Evolutionary conservation across 2,329 filamentous ascomycete species (phyloP).

Genomic region (Xylariaceae sp.): DNA sequence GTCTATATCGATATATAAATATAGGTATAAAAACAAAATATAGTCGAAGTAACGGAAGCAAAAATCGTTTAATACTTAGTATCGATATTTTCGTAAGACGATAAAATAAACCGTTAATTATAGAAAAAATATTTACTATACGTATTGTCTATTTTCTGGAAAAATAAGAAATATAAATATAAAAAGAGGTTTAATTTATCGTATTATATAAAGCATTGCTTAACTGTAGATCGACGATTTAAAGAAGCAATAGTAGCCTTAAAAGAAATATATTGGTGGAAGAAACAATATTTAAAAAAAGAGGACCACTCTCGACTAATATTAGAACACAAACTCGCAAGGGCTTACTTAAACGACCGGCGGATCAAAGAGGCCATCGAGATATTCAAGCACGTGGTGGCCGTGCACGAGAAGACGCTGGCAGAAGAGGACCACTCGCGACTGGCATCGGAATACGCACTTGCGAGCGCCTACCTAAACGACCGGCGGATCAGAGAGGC

Average conservation of each 20-base stretch:
- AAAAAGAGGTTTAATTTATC: constrained; percentile 19
- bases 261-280: constrained; percentile 9
- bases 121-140: constrained; percentile 29
- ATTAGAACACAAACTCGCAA: constrained; percentile 18
- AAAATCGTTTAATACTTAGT: background rate
- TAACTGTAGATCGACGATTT: constrained; percentile 20
- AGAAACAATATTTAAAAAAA: constrained; percentile 1
- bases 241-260: constrained; percentile 13
- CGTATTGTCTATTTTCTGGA: constrained; percentile 20
- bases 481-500: too few relatives aligned
- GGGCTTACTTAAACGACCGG: constrained; percentile 17
- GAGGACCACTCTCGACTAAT: constrained; percentile 5
- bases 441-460: too few relatives aligned
- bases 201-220: constrained; percentile 18
- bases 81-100: constrained; percentile 1
- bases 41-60: background rate
- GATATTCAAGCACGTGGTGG: too few relatives aligned
- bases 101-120: constrained; percentile 13
- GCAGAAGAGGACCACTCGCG: too few relatives aligned
- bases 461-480: too few relatives aligned
- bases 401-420: too few relatives aligned
- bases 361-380: constrained; percentile 21
- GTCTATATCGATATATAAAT: constrained; percentile 32
- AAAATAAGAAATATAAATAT: constrained; percentile 12
- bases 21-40: constrained; percentile 25